These are phyloP conservation scores for Vigna mungo DNA, from an alignment of 306 rosid genomes.

Conservation along the genomic window DNA sequence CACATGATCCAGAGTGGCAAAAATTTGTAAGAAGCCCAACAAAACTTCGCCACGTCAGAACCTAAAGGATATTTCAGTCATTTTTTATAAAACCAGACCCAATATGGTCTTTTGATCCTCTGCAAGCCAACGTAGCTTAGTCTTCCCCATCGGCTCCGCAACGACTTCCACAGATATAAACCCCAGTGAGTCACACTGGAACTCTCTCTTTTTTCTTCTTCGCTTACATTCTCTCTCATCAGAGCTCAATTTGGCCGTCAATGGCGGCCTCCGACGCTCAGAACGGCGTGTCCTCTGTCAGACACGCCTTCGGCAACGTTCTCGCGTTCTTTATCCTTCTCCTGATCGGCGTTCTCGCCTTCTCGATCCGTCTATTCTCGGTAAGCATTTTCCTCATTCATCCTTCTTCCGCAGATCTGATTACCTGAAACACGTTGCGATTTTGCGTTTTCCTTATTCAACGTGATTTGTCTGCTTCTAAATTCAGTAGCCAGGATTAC, in stretches of 20 bases:
- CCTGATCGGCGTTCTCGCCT: slow-evolving; percentile 96
- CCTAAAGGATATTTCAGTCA: slow-evolving; percentile 13
- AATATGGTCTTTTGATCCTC: background rate
- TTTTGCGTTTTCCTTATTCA: slow-evolving; percentile 18
- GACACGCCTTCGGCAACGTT: slow-evolving; percentile 87
- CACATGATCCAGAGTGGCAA: slow-evolving; percentile 20
- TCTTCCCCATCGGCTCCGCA: slow-evolving; percentile 24
- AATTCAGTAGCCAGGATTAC: slow-evolving; percentile 12
- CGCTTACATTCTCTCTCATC: slow-evolving; percentile 28
- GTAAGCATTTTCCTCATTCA: slow-evolving; percentile 65
- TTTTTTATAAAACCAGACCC: background rate
- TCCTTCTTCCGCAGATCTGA: slow-evolving; percentile 56
- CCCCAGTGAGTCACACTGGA: slow-evolving; percentile 33
- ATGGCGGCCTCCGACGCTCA: slow-evolving; percentile 89
- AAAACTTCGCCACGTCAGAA: background rate
- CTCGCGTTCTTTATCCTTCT: slow-evolving; percentile 87
- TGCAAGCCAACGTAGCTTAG: slow-evolving; percentile 6
- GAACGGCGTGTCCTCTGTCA: slow-evolving; percentile 50
- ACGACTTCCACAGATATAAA: slow-evolving; percentile 44
- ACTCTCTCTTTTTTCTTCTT: slow-evolving; percentile 24
- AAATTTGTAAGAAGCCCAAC: background rate
- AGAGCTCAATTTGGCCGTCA: slow-evolving; percentile 68
- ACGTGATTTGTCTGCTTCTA: slow-evolving; percentile 22
- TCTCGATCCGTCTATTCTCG: slow-evolving; percentile 99
- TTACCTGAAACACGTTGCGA: background rate